Evolutionary conservation across 75 land plant species (phyloP), one percentile per base, ranked within the genome.

Genomic region (Picea glauca): DNA sequence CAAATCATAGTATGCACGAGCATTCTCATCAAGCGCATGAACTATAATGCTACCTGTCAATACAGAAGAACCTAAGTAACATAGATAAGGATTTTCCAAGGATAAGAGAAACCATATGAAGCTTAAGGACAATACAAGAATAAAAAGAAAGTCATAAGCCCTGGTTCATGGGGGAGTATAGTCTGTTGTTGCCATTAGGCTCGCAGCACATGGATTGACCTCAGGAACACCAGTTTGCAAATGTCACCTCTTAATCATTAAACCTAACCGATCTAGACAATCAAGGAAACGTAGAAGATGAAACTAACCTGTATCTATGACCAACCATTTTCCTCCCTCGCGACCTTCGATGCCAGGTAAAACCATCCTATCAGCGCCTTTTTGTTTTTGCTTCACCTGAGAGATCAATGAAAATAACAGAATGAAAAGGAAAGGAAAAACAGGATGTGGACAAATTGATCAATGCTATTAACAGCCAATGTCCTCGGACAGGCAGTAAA

Each of bases 21-120:
- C 93, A 78, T 96, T 92, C 77, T 94, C 99, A 77, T 90, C 89
- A 61, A 96, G 90, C 26, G 92, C 93, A 77, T 94, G 99, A 59
- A 96, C 84, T 31, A 92, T 84, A 2, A 96, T 79, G 57, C 76
- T 83, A 67, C 99, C 99, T 96, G 83, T 60, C 15, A 78, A 17
- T 79, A 13, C 12, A 63, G 17, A 83, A 64, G 21, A 78, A 61
- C 30, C 5, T 68, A 67, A 26, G 21, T 15, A 31, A 18, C 64
- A 5, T 11, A 43, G 18, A 75, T 58, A 75, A 5, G 7, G 62
- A 60, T 18, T 60, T n/a, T 60, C 62, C 4, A 60, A 18, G 21
- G 3, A 17, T 60, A 50, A 63, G 72, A 33, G 15, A 68, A 20
- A 77, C 13, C 20, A 14, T 6, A 20, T n/a, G 46, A 20, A 31